Percentiles rank a stretch among this genome's conserved stretches.
Evolutionary conservation across 2,329 filamentous ascomycete species (phyloP).

Genomic region (Colletotrichum sojae): DNA sequence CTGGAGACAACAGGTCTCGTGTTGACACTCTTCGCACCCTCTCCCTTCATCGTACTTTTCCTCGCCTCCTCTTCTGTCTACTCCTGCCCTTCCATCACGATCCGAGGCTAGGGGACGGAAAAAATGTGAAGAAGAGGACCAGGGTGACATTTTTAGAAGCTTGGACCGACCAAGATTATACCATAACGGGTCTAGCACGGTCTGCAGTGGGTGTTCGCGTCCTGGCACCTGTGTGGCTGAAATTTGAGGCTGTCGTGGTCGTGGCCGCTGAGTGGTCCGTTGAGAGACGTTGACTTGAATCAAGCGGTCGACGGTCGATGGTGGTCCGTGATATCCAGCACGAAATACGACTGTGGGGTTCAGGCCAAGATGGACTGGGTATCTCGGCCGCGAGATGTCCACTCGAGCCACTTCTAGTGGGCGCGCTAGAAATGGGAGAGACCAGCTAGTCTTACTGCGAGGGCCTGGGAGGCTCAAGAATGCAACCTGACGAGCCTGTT

Average conservation of each 20-base stretch:
- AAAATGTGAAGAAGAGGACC: slow-evolving; percentile 25
- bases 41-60: slow-evolving; percentile 16
- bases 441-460: slow-evolving; percentile 24
- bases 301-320: slow-evolving; percentile 24
- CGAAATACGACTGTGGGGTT: slow-evolving; percentile 30
- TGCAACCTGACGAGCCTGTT: slow-evolving; percentile 37
- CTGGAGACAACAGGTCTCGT: neutral
- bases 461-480: slow-evolving; percentile 20
- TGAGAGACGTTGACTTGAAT: slow-evolving; percentile 18
- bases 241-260: slow-evolving; percentile 32
- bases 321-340: slow-evolving; percentile 32
- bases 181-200: slow-evolving; percentile 30
- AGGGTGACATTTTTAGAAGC: slow-evolving; percentile 26
- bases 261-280: slow-evolving; percentile 23
- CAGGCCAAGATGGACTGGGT: slow-evolving; percentile 22
- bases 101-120: neutral
- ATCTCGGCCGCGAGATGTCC: slow-evolving; percentile 28
- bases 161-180: slow-evolving; percentile 20
- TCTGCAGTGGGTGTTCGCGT: slow-evolving; percentile 21
- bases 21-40: neutral
- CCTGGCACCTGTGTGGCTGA: slow-evolving; percentile 33
- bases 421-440: slow-evolving; percentile 30
- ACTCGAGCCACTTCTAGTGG: slow-evolving; percentile 29
- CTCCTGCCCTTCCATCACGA: slow-evolving; percentile 25
- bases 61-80: neutral